Evolutionary conservation across 306 rosid genomes (phyloP).

Genomic region (Pyrus betulifolia): DNA sequence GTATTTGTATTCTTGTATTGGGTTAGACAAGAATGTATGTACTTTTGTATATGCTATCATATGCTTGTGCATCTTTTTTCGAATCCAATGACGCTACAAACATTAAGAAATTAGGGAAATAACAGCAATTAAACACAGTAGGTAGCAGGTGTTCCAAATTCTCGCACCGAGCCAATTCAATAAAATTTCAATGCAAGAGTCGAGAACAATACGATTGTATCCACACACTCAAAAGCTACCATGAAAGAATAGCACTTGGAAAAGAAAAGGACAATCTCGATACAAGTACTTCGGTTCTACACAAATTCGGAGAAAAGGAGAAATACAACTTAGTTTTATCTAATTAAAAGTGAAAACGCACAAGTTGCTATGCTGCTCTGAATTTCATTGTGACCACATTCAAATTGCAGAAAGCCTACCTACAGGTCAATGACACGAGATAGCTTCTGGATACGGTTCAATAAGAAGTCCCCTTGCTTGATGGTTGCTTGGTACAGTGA

Average conservation of each 20-base stretch:
- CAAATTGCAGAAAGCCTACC: constrained; percentile 7
- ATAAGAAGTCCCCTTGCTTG: constrained; percentile 93
- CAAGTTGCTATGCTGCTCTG: constrained; percentile 3
- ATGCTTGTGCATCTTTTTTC: not conserved
- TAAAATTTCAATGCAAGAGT: not conserved
- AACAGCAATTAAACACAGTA: too few relatives aligned
- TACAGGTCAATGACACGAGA: constrained; percentile 88
- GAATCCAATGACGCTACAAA: not conserved
- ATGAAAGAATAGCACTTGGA: not conserved
- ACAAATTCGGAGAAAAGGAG: constrained; percentile 11
- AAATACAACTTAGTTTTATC: not conserved
- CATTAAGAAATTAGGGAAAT: not conserved
- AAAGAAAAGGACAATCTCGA: not conserved
- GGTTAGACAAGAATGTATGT: too few relatives aligned
- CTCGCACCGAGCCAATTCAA: not conserved
- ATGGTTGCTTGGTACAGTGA: constrained; percentile 96
- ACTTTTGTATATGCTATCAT: too few relatives aligned
- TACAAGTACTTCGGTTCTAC: constrained; percentile 1
- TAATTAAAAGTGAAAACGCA: constrained; percentile 5
- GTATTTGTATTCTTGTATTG: not conserved
- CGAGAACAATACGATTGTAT: not conserved
- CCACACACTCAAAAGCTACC: not conserved
- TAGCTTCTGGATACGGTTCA: constrained; percentile 86
- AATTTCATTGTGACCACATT: constrained; percentile 2
- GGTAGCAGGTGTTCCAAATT: not conserved